Evolutionary conservation across 139 green algal genomes (phyloP), one percentile per base, ranked within the genome.

Genomic region (Picocystis salinarum): DNA sequence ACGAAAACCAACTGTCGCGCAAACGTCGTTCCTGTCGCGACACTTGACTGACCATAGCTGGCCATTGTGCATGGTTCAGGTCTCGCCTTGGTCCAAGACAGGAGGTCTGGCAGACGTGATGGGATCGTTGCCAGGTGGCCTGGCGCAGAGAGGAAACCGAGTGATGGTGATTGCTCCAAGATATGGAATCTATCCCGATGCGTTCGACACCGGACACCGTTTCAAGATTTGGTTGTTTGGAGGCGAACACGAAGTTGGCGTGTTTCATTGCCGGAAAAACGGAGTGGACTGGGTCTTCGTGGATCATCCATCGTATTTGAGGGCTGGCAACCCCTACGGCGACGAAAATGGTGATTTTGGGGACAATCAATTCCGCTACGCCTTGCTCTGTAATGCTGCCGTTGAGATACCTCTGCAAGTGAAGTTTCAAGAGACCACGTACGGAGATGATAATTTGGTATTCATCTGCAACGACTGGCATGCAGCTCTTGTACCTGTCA

Each of bases 391-490:
- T 11, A 19, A 28, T 20, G 36, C 36, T 10, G 10, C 9, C 10
- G 7, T 44, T 7, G 36, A 44, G 36, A 19, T 44, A 7, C 36
- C 36, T 20, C 10, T 44, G 36, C 36, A 44, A 23, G 24, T 20
- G 36, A 28, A 23, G 36, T 44, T 44, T 7, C 20, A 44, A 23
- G 7, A 10, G 36, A 7, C 20, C 9, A 44, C 20, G 36, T 72
- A 69, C 33, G 67, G 64, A 2, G 30, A 68, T 22, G 58, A 70
- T 39, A 41, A 24, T 15, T 28, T 44, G 9, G 28, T 73, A 26
- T 73, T 73, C 40, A 45, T 75, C 20, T 53, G 57, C 39, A 75
- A 79, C 36, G 69, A 79, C 59, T 79, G 69, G 77, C 77, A 88
- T 41, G 67, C 71, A 12, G 46, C 66, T 4, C 56, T 91, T 30